These are phyloP conservation scores for Corchorus capsularis DNA, from an alignment of 345 rosid genomes.

Conservation along the genomic window DNA sequence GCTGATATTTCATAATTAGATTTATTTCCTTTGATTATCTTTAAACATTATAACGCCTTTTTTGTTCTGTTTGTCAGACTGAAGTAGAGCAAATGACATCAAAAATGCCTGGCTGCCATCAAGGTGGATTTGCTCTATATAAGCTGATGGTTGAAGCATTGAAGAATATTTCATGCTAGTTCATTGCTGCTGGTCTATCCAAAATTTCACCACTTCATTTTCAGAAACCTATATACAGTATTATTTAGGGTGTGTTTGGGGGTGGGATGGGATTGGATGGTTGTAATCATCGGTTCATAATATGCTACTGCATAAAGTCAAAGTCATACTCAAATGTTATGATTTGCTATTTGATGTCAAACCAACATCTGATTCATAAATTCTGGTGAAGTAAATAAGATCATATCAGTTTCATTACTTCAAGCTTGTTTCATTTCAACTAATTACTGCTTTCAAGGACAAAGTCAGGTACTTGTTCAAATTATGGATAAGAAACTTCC, in stretches of 20 bases:
- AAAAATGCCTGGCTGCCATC: constrained; percentile 96
- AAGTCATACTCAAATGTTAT: neutral
- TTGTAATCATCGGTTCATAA: too few species aligned
- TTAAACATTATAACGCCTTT: neutral
- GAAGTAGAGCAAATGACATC: constrained; percentile 64
- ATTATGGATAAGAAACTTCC: neutral
- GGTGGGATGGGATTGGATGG: too few species aligned
- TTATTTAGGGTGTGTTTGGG: neutral
- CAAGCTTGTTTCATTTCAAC: neutral
- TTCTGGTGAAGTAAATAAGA: neutral
- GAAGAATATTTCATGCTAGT: constrained; percentile 30
- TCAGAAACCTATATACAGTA: neutral
- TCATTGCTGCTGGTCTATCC: constrained; percentile 14
- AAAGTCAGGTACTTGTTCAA: too few species aligned
- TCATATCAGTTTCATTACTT: neutral
- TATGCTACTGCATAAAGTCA: too few species aligned
- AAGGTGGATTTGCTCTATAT: constrained; percentile 83
- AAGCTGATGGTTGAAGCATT: constrained; percentile 59
- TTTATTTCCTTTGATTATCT: neutral
- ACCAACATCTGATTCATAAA: neutral
- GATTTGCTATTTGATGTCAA: neutral
- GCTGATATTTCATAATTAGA: neutral
- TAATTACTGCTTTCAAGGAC: neutral
- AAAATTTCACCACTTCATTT: neutral
- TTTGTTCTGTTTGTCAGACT: constrained; percentile 42